These are phyloP conservation scores for Raffaelea albimanens DNA, from an alignment of 2,329 filamentous ascomycete genomes.

Conservation along the genomic window DNA sequence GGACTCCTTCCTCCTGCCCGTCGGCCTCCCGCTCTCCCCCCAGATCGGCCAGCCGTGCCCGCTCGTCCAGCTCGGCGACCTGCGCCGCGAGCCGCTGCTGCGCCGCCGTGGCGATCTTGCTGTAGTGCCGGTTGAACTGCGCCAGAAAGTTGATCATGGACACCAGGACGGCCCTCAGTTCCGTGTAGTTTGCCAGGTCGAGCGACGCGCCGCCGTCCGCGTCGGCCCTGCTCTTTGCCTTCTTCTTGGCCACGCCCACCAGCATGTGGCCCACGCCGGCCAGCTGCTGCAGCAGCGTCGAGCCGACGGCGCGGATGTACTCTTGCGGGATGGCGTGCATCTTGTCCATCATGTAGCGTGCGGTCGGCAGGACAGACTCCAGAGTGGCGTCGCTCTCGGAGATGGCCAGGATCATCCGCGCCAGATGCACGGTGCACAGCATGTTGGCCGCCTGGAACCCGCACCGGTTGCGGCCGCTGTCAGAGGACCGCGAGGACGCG, in stretches of 20 bases:
- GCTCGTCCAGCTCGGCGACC: not conserved
- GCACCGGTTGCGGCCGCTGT: constrained; percentile 3
- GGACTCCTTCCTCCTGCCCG: too few species aligned
- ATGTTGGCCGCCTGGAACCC: constrained; percentile 4
- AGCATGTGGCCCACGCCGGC: not conserved
- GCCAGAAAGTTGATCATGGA: not conserved
- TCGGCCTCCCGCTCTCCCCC: too few species aligned
- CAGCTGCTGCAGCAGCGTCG: not conserved
- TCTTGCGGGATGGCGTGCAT: not conserved
- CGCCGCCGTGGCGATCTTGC: not conserved
- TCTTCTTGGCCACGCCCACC: not conserved
- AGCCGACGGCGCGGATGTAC: not conserved
- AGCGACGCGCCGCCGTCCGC: too few species aligned
- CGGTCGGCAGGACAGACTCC: not conserved
- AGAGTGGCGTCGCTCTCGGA: not conserved
- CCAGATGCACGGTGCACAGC: constrained; percentile 1
- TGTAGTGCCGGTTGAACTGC: not conserved
- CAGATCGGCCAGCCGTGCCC: too few species aligned
- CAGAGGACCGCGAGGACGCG: not conserved
- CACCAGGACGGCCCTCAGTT: not conserved
- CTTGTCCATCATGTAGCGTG: not conserved
- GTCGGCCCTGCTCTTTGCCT: too few species aligned
- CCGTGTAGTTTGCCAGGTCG: not conserved
- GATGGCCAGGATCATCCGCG: not conserved
- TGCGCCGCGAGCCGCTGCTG: not conserved